Evolutionary conservation across 2,329 filamentous ascomycete species (phyloP).

Genomic region (Fusarium domesticum): DNA sequence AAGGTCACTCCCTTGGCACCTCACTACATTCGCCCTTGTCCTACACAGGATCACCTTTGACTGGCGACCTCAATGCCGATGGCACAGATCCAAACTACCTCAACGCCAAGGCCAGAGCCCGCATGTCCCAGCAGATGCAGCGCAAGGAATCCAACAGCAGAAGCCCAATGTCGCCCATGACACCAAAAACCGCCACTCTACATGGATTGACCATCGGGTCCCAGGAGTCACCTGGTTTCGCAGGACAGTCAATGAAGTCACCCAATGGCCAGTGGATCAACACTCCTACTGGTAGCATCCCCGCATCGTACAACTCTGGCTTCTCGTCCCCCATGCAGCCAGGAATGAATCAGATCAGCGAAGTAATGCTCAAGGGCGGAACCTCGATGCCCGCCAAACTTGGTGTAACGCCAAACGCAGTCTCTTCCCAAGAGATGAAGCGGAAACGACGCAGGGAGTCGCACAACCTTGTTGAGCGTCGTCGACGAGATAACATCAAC

Average conservation of each 20-base stretch:
- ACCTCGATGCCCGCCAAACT: conserved; percentile 90
- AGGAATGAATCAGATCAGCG: conserved; percentile 74
- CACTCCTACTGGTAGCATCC: conserved; percentile 72
- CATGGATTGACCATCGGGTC: conserved; percentile 66
- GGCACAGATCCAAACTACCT: conserved; percentile 54
- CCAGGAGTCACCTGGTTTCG: conserved; percentile 68
- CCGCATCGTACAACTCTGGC: conserved; percentile 84
- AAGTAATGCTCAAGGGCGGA: conserved; percentile 83
- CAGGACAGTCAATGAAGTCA: conserved; percentile 79
- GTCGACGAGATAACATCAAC: conserved; percentile 96
- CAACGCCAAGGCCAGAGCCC: conserved; percentile 59
- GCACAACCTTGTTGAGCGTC: conserved; percentile 93
- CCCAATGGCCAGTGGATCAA: conserved; percentile 88
- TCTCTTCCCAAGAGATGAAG: conserved; percentile 90
- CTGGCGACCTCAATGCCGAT: conserved; percentile 50
- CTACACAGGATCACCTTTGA: conserved; percentile 39
- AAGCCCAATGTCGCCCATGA: conserved; percentile 63
- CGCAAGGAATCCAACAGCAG: conserved; percentile 71
- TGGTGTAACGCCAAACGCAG: conserved; percentile 47
- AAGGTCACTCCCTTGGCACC: conserved; percentile 54
- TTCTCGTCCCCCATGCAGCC: conserved; percentile 77
- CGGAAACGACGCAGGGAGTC: conserved; percentile 86
- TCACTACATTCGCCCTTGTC: conserved; percentile 45
- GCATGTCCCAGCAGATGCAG: conserved; percentile 62
- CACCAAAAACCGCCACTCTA: conserved; percentile 78